A percentile compares a stretch with the other conserved stretches of the same genome.
Evolutionary conservation across 2,329 filamentous ascomycete species (phyloP).

Genomic region (Sarocladium brachiariae): DNA sequence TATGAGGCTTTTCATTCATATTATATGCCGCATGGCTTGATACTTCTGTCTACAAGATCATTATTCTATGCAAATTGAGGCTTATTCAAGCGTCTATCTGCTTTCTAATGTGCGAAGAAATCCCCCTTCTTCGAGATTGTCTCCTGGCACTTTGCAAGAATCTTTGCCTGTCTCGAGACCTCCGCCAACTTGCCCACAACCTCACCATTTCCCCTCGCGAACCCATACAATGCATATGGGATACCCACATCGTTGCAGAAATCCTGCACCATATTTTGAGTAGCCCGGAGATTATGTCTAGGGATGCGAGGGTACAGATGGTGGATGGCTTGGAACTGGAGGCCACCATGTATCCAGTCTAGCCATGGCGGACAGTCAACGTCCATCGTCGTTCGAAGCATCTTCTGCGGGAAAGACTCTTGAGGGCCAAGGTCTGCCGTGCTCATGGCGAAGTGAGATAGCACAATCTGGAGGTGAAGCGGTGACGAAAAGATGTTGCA

Average conservation of each 20-base stretch:
- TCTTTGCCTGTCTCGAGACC: constrained; percentile 67
- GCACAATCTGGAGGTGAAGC: constrained; percentile 81
- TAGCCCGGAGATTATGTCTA: constrained; percentile 65
- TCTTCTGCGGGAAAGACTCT: constrained; percentile 77
- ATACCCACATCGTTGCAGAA: constrained; percentile 73
- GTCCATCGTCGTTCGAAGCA: constrained; percentile 83
- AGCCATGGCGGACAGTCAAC: constrained; percentile 76
- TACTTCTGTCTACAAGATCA: too few relatives aligned
- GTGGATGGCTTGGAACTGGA: constrained; percentile 79
- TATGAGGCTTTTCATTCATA: too few relatives aligned
- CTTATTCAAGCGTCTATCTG: too few relatives aligned
- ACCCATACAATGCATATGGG: constrained; percentile 73
- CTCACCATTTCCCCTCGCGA: constrained; percentile 69
- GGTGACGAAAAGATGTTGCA: constrained; percentile 77
- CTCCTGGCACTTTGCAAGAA: constrained; percentile 63
- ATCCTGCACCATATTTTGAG: constrained; percentile 64
- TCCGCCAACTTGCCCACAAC: constrained; percentile 69
- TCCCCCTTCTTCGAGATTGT: constrained; percentile 23
- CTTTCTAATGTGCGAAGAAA: constrained; percentile 1
- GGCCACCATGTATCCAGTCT: constrained; percentile 73
- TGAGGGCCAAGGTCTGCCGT: constrained; percentile 70
- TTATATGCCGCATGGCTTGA: too few relatives aligned
- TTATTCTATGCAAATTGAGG: not conserved
- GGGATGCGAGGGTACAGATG: constrained; percentile 74
- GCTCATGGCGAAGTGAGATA: constrained; percentile 92